These are phyloP conservation scores for Rubia yunnanensis DNA, from an alignment of 257 asterid genomes.

Conservation along the genomic window DNA sequence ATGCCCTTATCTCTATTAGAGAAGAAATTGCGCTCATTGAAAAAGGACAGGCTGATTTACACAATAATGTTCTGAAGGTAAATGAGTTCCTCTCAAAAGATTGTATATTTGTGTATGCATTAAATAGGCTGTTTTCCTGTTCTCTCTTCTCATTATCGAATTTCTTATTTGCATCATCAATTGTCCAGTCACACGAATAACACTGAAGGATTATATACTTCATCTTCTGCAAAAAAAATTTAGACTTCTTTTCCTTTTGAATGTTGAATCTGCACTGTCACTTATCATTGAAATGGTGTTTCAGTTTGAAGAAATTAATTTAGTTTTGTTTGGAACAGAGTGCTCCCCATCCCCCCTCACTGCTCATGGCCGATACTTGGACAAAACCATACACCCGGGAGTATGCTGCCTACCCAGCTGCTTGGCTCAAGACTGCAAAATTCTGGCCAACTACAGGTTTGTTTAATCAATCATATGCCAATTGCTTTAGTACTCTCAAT, in stretches of 20 bases:
- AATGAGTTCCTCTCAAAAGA: not conserved
- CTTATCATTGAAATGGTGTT: not conserved
- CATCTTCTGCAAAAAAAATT: not conserved
- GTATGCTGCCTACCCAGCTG: constrained; percentile 94
- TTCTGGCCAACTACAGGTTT: constrained; percentile 96
- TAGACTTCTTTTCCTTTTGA: not conserved
- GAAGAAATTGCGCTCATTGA: constrained; percentile 85
- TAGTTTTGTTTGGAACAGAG: constrained; percentile 37
- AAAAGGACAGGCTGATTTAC: constrained; percentile 70
- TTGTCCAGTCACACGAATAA: not conserved
- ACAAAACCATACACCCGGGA: constrained; percentile 90
- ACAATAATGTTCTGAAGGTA: constrained; percentile 95
- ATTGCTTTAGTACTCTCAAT: too few relatives aligned
- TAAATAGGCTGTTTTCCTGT: not conserved
- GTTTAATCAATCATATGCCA: too few relatives aligned
- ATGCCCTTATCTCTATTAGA: constrained; percentile 82
- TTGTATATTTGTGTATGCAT: not conserved
- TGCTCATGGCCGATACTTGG: constrained; percentile 97
- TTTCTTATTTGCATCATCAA: not conserved
- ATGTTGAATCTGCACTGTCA: not conserved
- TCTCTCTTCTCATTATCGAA: not conserved
- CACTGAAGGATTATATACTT: too few relatives aligned
- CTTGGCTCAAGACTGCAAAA: constrained; percentile 91
- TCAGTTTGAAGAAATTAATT: constrained; percentile 15
- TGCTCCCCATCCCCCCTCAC: constrained; percentile 98